Percentiles rank a stretch among this genome's conserved stretches.
These are phyloP conservation scores for Rubia tinctorum DNA, from an alignment of 305 asterid genomes.

Conservation along the genomic window DNA sequence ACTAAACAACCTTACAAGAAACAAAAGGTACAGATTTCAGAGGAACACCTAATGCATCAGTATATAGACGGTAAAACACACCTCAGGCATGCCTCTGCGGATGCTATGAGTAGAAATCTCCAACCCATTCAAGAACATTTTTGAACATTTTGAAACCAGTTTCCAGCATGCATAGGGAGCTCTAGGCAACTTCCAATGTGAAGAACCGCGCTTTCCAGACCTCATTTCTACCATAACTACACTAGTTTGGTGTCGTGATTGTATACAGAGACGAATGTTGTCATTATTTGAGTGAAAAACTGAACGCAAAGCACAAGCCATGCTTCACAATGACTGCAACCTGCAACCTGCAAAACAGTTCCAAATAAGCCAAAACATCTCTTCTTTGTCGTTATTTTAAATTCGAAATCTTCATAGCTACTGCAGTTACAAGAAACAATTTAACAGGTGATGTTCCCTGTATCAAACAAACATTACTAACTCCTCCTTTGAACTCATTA, in stretches of 20 bases:
- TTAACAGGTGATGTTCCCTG: background rate
- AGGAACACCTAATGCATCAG: background rate
- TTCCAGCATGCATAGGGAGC: slow-evolving; percentile 30
- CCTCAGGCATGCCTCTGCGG: slow-evolving; percentile 42
- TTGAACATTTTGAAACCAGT: slow-evolving; percentile 36
- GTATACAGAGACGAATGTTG: slow-evolving; percentile 37
- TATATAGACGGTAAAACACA: slow-evolving; percentile 24
- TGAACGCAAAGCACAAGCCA: slow-evolving; percentile 61
- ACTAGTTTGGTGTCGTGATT: slow-evolving; percentile 26
- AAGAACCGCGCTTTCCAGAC: slow-evolving; percentile 38
- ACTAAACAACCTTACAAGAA: background rate
- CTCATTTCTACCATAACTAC: slow-evolving; percentile 33
- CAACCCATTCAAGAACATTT: slow-evolving; percentile 28
- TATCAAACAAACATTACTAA: background rate
- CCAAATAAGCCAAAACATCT: background rate
- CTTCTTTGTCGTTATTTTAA: background rate
- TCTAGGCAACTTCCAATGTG: slow-evolving; percentile 35
- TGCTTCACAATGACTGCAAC: slow-evolving; percentile 38
- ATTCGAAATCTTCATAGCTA: background rate
- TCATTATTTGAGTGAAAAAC: slow-evolving; percentile 50
- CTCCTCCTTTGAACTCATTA: background rate
- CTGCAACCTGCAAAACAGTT: slow-evolving; percentile 32
- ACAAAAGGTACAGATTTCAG: background rate
- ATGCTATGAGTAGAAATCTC: slow-evolving; percentile 24
- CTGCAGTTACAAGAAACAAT: background rate